Base-by-base conservation (phyloP, 441 rosid genomes). In the Adansonia grandidieri region DNA sequence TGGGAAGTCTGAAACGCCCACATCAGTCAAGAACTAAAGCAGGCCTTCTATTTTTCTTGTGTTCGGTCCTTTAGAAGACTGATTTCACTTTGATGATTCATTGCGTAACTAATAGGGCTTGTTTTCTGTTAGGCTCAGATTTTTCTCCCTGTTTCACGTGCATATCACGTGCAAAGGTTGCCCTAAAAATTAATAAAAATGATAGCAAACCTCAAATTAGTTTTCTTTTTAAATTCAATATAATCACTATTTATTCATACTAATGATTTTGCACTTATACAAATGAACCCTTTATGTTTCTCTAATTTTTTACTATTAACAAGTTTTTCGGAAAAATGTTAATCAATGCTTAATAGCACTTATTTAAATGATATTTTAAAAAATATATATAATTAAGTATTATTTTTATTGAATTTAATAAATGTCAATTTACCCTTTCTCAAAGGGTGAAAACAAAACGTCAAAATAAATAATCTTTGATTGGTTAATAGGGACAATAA, bases 1-100 rank as follows among this genome's bases (percentile, higher is more conserved):
- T 87, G 89, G 61, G 88, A 87, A 77, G 83, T 61, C 61, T 74
- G 86, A 77, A 90, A 80, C 53, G 88, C 82, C 89, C 87, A 86
- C 98, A 93, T 89, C 72, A 50, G 72, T 50, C 9, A 11, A 58
- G 6, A 57, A 22, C 13, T 20, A 5, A 2, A 70, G 13, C 0
- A 9, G 19, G 9, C 22, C 62, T 28, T 13, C 19, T 22, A 0
- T 28, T n/a, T 7, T 71, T 11, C 5, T 5, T 9, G 2, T 11
- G 44, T 1, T 14, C 15, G 37, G 47, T 28, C 24, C 24, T 9
- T 54, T 9, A 4, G 50, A 56, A 6, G 1, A 3, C 6, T 6
- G 11, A 48, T 47, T 37, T 20, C 37, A 4, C n/a, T 51, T 48
- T 70, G 6, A 50, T 70, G 9, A 20, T 2, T 11, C 1, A 32